Conservation (phyloP, 1,284 basidiomycete genomes). For the Ustilago trichophora region DNA sequence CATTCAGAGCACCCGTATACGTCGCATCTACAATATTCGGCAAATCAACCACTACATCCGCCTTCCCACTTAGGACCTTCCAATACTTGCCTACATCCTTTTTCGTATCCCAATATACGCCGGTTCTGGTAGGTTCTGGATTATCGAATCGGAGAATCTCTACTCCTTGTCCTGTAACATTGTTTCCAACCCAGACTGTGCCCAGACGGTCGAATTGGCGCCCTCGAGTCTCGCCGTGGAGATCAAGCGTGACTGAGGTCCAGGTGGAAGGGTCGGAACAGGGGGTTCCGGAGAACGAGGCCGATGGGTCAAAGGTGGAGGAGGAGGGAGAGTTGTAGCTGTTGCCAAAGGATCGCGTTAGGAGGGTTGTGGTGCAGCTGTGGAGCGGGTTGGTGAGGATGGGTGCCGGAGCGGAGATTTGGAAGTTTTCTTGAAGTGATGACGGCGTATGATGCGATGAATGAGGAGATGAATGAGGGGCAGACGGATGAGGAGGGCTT, state of each 20-base stretch:
- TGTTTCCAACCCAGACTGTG: slow-evolving; percentile 37
- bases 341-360: slow-evolving; percentile 44
- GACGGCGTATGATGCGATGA: neutral
- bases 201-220: slow-evolving; percentile 55
- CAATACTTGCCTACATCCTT: slow-evolving; percentile 53
- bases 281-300: slow-evolving; percentile 1
- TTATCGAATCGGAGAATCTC: slow-evolving; percentile 56
- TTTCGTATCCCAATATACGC: slow-evolving; percentile 39
- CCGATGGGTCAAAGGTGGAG: slow-evolving; percentile 20
- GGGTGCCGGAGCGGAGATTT: slow-evolving; percentile 24
- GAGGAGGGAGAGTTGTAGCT: slow-evolving; percentile 41
- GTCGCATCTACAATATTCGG: slow-evolving; percentile 54
- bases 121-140: slow-evolving; percentile 45
- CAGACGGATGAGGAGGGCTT: neutral
- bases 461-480: neutral
- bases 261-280: slow-evolving; percentile 38
- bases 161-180: slow-evolving; percentile 29
- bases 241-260: slow-evolving; percentile 37
- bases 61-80: slow-evolving; percentile 21
- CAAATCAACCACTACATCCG: slow-evolving; percentile 45
- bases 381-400: slow-evolving; percentile 4
- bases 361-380: slow-evolving; percentile 27
- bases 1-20: slow-evolving; percentile 48
- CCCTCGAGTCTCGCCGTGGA: slow-evolving; percentile 32
- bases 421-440: slow-evolving; percentile 13